Base-by-base conservation (phyloP, 768 basidiomycete genomes). In the Kwoniella dejecticola region DNA sequence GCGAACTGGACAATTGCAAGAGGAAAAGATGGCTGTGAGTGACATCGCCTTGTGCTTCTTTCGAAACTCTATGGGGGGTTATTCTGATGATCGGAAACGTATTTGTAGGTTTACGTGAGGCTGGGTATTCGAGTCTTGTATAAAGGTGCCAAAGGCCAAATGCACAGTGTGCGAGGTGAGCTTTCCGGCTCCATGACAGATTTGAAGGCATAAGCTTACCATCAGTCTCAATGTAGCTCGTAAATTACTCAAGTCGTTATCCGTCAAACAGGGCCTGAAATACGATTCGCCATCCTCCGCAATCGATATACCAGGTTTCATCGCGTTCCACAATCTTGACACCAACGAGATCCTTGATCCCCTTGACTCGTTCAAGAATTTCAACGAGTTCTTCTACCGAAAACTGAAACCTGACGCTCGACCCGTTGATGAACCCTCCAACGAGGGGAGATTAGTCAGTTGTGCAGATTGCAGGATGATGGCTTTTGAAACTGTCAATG, bases 381-480 rank as follows among this genome's bases (percentile, higher is more conserved):
- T 98, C 82, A 97, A 98, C 74, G 69, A 94, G 66, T 94, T 95
- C 82, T 94, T 94, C 70, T 71, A 72, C 72, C 88, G 92, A 29
- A 93, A 94, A 82, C 86, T 98, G 27, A 96, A 91, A 74, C 83
- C 87, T 0, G 83, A 82, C 10, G 91, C 90, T 0, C 85, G 95
- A 1, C 92, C 90, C 0, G 79, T 89, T 29, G 87, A 89, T 36
- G 77, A 80, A 8, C 88, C 87, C 0, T 84, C 88, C 0, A 86
- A 99, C 75, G 87, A 90, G 0, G 84, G 82, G 48, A 86, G 88
- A 7, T 82, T 95, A 12, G 90, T 97, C 58, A 89, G 88, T 59
- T 87, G 86, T n/a, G 96, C 94, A 1, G 95, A 99, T 81, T 97
- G 90, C 74, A 88, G 95, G n/a, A 83, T 96, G 62, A 93, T 97